Conservation (phyloP, 2,329 filamentous ascomycete genomes). For the Ophiostoma perfectum region DNA sequence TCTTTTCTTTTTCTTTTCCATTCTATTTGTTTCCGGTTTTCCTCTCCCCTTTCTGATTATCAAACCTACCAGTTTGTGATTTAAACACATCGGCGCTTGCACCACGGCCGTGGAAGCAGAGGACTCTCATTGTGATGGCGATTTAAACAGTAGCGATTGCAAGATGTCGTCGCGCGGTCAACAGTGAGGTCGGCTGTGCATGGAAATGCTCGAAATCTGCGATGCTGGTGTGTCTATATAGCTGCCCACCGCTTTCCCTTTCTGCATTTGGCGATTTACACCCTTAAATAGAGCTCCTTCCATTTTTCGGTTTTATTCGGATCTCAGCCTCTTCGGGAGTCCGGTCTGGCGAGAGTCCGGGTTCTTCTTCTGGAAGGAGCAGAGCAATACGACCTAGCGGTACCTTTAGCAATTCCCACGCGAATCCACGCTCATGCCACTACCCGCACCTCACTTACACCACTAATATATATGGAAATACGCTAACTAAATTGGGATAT, state of each 20-base stretch:
- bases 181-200: neutral
- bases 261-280: neutral
- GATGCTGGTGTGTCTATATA: neutral
- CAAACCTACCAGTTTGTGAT: conserved; percentile 34
- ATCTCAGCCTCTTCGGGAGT: conserved; percentile 22
- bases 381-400: neutral
- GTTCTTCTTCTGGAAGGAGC: neutral
- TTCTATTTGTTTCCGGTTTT: neutral
- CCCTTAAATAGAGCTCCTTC: neutral
- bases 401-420: neutral
- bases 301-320: neutral
- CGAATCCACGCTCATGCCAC: neutral
- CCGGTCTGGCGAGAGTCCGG: conserved; percentile 25
- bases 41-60: neutral
- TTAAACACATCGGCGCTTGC: conserved; percentile 36
- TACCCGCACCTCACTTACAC: conserved; percentile 1
- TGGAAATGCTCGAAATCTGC: neutral
- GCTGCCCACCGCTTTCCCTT: neutral
- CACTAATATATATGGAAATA: neutral
- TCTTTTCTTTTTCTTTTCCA: neutral
- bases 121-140: conserved; percentile 31
- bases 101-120: conserved; percentile 37
- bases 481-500: neutral
- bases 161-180: neutral
- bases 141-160: neutral